Percentiles rank a stretch among this genome's conserved stretches.
Evolutionary conservation across 2,329 filamentous ascomycete genomes (phyloP).

Genomic region (Xylaria sp.): DNA sequence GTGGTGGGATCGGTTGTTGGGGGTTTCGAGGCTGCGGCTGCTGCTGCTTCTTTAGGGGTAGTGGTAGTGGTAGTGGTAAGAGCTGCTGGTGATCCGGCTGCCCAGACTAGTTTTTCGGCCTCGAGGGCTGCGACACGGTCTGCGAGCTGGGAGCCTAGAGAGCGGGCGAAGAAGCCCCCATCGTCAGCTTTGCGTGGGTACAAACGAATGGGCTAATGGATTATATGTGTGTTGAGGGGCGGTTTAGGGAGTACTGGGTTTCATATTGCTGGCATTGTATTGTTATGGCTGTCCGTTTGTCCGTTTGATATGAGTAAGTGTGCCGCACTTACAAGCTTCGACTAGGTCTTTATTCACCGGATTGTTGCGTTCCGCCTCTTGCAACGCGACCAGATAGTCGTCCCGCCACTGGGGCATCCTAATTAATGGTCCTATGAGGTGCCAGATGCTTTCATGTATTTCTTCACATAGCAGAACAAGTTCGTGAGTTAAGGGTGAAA

Average conservation of each 20-base stretch:
- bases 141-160: constrained; percentile 51
- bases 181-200: constrained; percentile 23
- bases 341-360: constrained; percentile 74
- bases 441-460: background rate
- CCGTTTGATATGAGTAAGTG: background rate
- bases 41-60: constrained; percentile 1
- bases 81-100: constrained; percentile 1
- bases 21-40: constrained; percentile 42
- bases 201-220: background rate
- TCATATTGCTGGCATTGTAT: background rate
- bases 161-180: constrained; percentile 3
- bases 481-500: background rate
- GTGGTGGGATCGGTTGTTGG: constrained; percentile 40
- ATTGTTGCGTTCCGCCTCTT: constrained; percentile 75
- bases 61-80: constrained; percentile 44
- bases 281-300: constrained; percentile 2
- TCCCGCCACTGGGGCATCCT: constrained; percentile 76
- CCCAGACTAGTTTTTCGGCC: constrained; percentile 61
- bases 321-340: constrained; percentile 73
- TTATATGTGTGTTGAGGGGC: constrained; percentile 8
- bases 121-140: constrained; percentile 73
- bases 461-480: constrained; percentile 21
- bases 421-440: constrained; percentile 5
- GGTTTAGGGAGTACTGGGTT: background rate
- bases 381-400: constrained; percentile 81